Percentiles rank a stretch among this genome's conserved stretches.
Conservation (phyloP, 1,284 basidiomycete species). For the Cryptococcus sp. region DNA sequence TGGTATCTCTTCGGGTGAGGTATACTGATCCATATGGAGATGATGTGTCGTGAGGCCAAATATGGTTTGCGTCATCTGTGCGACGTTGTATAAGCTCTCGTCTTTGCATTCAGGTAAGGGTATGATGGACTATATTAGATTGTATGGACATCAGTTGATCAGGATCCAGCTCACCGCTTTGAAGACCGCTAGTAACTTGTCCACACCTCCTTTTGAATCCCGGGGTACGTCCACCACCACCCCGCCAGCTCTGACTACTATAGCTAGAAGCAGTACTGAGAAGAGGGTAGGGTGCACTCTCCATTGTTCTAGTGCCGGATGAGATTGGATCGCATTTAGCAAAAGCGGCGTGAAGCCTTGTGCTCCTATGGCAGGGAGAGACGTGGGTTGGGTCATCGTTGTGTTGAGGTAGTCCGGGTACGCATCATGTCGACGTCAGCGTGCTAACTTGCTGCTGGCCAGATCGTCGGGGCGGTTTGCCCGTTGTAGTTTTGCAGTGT, state of each 20-base stretch:
- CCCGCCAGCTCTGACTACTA: constrained; percentile 39
- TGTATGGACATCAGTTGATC: too few species aligned
- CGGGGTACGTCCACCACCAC: constrained; percentile 36
- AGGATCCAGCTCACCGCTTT: constrained; percentile 9
- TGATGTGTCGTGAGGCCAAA: constrained; percentile 29
- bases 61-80: constrained; percentile 10
- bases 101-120: too few species aligned
- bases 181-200: constrained; percentile 4
- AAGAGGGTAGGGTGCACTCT: constrained; percentile 30
- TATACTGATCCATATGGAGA: constrained; percentile 14
- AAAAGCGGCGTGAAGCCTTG: constrained; percentile 22
- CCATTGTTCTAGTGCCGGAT: constrained; percentile 25
- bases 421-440: too few species aligned
- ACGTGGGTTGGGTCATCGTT: too few species aligned
- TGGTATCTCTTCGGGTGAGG: constrained; percentile 8
- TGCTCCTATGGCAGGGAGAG: constrained; percentile 9
- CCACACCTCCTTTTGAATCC: constrained; percentile 8
- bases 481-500: too few species aligned
- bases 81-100: neutral
- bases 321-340: constrained; percentile 13
- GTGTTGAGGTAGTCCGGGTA: too few species aligned
- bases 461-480: too few species aligned
- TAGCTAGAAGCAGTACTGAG: constrained; percentile 35
- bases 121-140: too few species aligned
- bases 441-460: too few species aligned